phyloP scores from a whole-genome alignment of 352 stramenopile species.

The Blastocystis sp. region DNA sequence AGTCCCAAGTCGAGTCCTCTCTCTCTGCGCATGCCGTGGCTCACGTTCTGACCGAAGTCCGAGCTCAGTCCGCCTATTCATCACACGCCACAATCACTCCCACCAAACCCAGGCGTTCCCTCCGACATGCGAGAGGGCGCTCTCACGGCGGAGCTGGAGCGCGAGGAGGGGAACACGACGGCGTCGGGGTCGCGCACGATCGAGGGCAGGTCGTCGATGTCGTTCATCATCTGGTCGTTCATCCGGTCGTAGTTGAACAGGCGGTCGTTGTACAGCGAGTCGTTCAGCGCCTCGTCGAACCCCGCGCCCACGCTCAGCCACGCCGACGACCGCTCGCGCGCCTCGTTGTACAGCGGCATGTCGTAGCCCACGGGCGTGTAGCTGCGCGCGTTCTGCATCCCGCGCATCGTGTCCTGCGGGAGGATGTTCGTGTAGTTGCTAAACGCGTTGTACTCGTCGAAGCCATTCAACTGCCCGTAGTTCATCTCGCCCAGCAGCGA shows the following conservation, averaged over 20 bases:
- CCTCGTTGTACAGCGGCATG: neutral
- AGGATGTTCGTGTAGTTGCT: neutral
- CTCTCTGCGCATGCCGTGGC: neutral
- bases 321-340: neutral
- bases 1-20: neutral
- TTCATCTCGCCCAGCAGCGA: neutral
- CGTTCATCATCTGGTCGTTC: conserved; percentile 49
- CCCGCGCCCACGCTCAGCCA: neutral
- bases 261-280: neutral
- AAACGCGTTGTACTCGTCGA: neutral
- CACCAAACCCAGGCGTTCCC: neutral
- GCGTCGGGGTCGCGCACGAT: conserved; percentile 32
- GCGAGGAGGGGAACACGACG: conserved; percentile 26
- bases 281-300: neutral
- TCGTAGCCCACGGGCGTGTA: neutral
- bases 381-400: neutral
- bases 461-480: neutral
- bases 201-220: conserved; percentile 39
- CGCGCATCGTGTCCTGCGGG: neutral
- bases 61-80: conserved; percentile 11
- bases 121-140: neutral
- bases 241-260: neutral
- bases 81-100: neutral
- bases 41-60: neutral
- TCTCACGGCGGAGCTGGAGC: neutral